Percentiles rank a stretch among this genome's conserved stretches.
phyloP scores from a whole-genome alignment of 2,329 filamentous ascomycete species.

The Claviceps fusiformis region DNA sequence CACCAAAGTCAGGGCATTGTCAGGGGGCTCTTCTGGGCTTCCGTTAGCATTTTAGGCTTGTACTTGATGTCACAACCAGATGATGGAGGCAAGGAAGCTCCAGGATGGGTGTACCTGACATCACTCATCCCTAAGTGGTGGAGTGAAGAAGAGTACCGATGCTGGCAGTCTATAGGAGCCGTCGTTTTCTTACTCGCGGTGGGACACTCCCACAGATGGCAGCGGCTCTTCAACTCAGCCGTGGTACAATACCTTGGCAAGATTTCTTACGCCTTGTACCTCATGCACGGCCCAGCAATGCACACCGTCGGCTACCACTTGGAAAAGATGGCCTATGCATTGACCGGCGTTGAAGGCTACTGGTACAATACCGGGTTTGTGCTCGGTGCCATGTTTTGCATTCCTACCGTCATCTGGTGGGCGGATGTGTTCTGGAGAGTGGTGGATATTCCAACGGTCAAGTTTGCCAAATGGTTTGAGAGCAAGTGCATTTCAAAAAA shows the following conservation, averaged over 20 bases:
- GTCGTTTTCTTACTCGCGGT: conserved; percentile 38
- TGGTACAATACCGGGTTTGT: conserved; percentile 33
- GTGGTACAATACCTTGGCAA: conserved; percentile 44
- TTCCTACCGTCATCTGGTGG: conserved; percentile 39
- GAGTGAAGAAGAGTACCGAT: conserved; percentile 35
- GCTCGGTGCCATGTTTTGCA: conserved; percentile 31
- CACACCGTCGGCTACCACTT: conserved; percentile 39
- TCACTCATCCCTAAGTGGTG: conserved; percentile 36
- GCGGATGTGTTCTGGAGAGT: conserved; percentile 43
- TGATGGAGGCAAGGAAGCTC: conserved; percentile 29
- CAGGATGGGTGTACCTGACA: conserved; percentile 37
- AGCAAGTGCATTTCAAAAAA: conserved; percentile 23
- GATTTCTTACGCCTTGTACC: conserved; percentile 47
- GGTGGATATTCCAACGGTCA: conserved; percentile 41
- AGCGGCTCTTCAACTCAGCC: conserved; percentile 34
- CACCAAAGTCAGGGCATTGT: conserved; percentile 1
- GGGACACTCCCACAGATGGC: conserved; percentile 31
- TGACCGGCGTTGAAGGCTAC: conserved; percentile 32
- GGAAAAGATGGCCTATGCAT: conserved; percentile 32
- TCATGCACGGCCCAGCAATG: conserved; percentile 44
- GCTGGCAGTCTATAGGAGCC: conserved; percentile 42
- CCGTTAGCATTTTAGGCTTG: conserved; percentile 33
- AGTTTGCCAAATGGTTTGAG: conserved; percentile 43
- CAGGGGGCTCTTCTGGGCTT: conserved; percentile 21
- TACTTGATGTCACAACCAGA: conserved; percentile 34